phyloP scores from a whole-genome alignment of 768 basidiomycete genomes.

The Nidularia pulvinata region DNA sequence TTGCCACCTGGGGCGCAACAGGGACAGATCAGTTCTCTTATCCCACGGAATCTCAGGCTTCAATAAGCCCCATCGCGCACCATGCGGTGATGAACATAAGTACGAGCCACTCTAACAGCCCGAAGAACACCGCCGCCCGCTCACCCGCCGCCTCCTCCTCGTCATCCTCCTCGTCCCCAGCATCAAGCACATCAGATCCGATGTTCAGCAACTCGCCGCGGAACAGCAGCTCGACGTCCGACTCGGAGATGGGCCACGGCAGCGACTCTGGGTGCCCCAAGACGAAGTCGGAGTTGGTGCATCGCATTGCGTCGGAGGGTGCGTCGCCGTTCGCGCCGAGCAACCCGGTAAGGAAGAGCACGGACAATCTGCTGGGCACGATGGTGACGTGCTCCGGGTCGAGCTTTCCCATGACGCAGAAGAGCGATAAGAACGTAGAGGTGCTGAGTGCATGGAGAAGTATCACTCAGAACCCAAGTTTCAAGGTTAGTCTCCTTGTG shows the following conservation, averaged over 20 bases:
- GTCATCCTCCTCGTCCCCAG: constrained; percentile 36
- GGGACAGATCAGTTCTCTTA: constrained; percentile 23
- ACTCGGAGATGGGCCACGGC: constrained; percentile 19
- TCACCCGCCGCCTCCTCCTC: constrained; percentile 28
- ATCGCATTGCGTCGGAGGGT: constrained; percentile 53
- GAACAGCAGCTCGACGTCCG: constrained; percentile 23
- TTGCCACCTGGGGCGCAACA: constrained; percentile 26
- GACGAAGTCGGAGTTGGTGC: constrained; percentile 27
- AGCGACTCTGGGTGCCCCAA: constrained; percentile 12
- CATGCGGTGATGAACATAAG: constrained; percentile 13
- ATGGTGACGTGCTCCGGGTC: constrained; percentile 67
- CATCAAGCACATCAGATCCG: constrained; percentile 27
- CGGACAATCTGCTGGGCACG: constrained; percentile 41
- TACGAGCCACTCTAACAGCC: constrained; percentile 16
- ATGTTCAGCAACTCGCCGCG: constrained; percentile 31
- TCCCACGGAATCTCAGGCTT: constrained; percentile 25
- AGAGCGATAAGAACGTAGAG: constrained; percentile 75
- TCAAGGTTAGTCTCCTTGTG: constrained; percentile 50
- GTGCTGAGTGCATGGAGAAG: constrained; percentile 79
- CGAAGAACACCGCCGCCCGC: constrained; percentile 13
- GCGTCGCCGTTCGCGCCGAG: constrained; percentile 55
- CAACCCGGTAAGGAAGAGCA: constrained; percentile 36
- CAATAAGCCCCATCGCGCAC: constrained; percentile 61
- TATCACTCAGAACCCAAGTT: constrained; percentile 73
- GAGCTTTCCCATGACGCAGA: constrained; percentile 65